A percentile compares a stretch with the other conserved stretches of the same genome.
These are phyloP conservation scores for Scytalidium sp. DNA, from an alignment of 2,329 filamentous ascomycete genomes.

Conservation along the genomic window DNA sequence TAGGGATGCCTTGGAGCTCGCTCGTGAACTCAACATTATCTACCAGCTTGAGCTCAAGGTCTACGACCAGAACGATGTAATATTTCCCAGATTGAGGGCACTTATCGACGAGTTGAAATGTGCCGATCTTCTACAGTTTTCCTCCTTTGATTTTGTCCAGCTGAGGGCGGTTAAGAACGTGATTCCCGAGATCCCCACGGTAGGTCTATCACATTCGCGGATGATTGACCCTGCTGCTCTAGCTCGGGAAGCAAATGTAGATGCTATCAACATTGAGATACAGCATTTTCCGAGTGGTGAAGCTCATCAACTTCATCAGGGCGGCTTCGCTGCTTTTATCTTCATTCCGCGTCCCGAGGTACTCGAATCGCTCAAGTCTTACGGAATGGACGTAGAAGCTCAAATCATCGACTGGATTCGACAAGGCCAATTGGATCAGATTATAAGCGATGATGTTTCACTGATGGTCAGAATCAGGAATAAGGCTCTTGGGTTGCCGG, in stretches of 20 bases:
- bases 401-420: conserved; percentile 1
- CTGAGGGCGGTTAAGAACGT: background rate
- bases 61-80: background rate
- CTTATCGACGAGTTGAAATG: background rate
- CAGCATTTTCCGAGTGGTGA: conserved; percentile 4
- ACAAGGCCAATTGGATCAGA: background rate
- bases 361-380: background rate
- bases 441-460: conserved; percentile 2
- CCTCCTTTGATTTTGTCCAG: conserved; percentile 1
- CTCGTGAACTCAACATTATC: background rate
- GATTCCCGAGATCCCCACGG: background rate
- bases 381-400: conserved; percentile 1
- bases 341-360: background rate
- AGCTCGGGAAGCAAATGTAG: conserved; percentile 2
- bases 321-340: background rate
- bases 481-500: background rate
- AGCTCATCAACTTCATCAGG: conserved; percentile 1
- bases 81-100: conserved; percentile 3
- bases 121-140: conserved; percentile 1
- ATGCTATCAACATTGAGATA: conserved; percentile 2
- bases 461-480: conserved; percentile 1
- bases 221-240: background rate
- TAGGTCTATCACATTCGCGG: conserved; percentile 1
- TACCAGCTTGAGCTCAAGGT: conserved; percentile 3
- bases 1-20: background rate